A percentile compares a stretch with the other conserved stretches of the same genome.
phyloP scores from a whole-genome alignment of 768 basidiomycete species.

The Exidia glandulosa region DNA sequence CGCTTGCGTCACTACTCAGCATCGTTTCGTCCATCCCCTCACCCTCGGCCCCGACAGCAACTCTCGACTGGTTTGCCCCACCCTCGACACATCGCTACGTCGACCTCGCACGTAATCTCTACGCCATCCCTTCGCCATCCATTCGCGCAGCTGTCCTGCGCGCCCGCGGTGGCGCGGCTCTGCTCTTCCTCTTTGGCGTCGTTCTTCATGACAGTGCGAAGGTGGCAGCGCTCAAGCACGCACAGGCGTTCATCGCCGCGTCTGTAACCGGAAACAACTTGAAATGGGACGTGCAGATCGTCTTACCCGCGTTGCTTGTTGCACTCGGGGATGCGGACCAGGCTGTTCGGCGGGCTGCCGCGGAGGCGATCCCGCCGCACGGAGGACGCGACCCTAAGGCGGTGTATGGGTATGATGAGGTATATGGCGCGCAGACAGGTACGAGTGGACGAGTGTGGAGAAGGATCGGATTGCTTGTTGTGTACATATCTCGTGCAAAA shows the following conservation, averaged over 20 bases:
- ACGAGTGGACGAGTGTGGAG: too few relatives aligned
- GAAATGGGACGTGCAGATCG: conserved; percentile 64
- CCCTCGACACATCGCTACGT: conserved; percentile 38
- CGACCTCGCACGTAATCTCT: conserved; percentile 51
- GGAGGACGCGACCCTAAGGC: conserved; percentile 29
- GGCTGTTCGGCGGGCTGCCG: conserved; percentile 36
- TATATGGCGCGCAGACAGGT: conserved; percentile 60
- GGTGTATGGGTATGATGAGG: conserved; percentile 61
- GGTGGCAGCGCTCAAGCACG: conserved; percentile 59
- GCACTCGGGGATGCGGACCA: conserved; percentile 38
- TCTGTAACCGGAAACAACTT: conserved; percentile 40
- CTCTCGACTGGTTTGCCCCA: conserved; percentile 43
- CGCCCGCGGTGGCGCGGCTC: conserved; percentile 53
- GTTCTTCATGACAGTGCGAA: conserved; percentile 42
- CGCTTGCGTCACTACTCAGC: conserved; percentile 49
- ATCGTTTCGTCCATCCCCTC: conserved; percentile 36
- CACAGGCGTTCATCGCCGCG: conserved; percentile 70
- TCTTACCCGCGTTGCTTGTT: conserved; percentile 59
- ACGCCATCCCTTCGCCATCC: conserved; percentile 43
- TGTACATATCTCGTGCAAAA: too few relatives aligned
- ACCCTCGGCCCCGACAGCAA: conserved; percentile 29
- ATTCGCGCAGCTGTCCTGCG: conserved; percentile 58
- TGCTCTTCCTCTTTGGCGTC: conserved; percentile 73
- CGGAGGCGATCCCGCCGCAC: conserved; percentile 45
- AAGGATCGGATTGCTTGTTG: too few relatives aligned